Percentiles rank a stretch among this genome's conserved stretches.
phyloP scores from a whole-genome alignment of 2,329 filamentous ascomycete species.

The Meredithiella fracta region DNA sequence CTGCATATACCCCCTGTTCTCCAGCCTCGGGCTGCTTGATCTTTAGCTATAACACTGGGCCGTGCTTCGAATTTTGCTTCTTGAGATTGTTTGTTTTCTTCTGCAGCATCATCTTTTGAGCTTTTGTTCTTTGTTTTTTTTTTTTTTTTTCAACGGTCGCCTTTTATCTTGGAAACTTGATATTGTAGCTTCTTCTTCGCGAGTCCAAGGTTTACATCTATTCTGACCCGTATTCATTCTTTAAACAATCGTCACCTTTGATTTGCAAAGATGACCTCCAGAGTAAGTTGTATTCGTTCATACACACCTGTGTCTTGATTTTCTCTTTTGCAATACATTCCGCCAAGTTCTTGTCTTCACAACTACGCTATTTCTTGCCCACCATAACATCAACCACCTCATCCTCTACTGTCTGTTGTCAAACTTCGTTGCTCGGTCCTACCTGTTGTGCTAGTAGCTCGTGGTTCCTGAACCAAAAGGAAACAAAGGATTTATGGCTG shows the following conservation, averaged over 20 bases:
- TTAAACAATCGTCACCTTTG: background rate
- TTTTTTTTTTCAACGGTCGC: background rate
- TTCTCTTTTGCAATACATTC: no score
- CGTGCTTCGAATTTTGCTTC: background rate
- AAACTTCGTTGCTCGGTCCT: background rate
- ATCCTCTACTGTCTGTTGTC: background rate
- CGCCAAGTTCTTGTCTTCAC: no score
- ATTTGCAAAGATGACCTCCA: slow-evolving; percentile 5
- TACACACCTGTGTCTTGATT: no score
- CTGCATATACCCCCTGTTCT: background rate
- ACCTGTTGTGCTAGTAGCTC: background rate
- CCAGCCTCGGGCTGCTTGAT: background rate
- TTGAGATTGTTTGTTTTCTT: background rate
- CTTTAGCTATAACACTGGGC: background rate
- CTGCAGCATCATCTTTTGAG: background rate
- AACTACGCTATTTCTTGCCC: background rate
- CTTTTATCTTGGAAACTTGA: background rate
- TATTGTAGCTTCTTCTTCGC: background rate
- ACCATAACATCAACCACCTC: background rate
- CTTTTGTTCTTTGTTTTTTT: background rate
- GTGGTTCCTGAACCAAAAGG: background rate
- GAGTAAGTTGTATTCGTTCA: slow-evolving; percentile 5
- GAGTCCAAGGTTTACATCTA: background rate
- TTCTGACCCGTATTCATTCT: background rate
- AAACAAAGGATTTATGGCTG: slow-evolving; percentile 9